Conservation (phyloP, 2,329 filamentous ascomycete species). For the Sphaerulina musiva region DNA sequence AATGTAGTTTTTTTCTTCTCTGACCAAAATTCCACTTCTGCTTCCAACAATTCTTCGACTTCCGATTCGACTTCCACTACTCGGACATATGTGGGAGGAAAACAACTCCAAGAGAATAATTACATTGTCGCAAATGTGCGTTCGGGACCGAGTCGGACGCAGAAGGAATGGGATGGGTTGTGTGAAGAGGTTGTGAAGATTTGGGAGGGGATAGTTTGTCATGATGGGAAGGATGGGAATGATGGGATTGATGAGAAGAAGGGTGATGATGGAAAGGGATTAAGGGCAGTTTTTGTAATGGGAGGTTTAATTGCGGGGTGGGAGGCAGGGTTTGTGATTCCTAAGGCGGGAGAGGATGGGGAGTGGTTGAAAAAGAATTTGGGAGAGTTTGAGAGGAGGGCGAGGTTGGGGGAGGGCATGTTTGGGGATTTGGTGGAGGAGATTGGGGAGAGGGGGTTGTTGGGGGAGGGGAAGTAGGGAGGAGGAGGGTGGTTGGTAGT, state of each 20-base stretch:
- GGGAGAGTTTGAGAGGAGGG: constrained; percentile 31
- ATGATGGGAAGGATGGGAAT: constrained; percentile 10
- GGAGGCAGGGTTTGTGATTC: constrained; percentile 31
- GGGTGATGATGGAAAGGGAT: constrained; percentile 1
- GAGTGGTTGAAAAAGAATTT: constrained; percentile 33
- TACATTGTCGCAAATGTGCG: constrained; percentile 33
- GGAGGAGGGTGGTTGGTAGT: too few relatives aligned
- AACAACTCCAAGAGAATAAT: constrained; percentile 29
- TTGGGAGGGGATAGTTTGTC: constrained; percentile 30
- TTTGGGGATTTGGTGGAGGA: constrained; percentile 32
- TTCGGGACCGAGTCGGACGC: constrained; percentile 30
- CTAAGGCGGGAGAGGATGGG: constrained; percentile 29
- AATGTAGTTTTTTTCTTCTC: constrained; percentile 38
- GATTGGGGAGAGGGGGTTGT: constrained; percentile 28
- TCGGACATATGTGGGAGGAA: constrained; percentile 34
- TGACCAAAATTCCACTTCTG: constrained; percentile 11
- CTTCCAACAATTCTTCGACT: too few relatives aligned
- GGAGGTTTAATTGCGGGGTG: constrained; percentile 30
- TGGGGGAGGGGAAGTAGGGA: constrained; percentile 8
- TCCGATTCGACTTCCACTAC: too few relatives aligned
- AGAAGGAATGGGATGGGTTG: constrained; percentile 30
- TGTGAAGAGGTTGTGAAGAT: constrained; percentile 21
- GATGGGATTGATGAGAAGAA: background rate
- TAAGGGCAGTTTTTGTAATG: constrained; percentile 24
- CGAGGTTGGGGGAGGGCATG: constrained; percentile 32